Percentiles rank a stretch among this genome's conserved stretches.
phyloP scores from a whole-genome alignment of 1,139 yeast species.

The Blastobotrys proliferans region DNA sequence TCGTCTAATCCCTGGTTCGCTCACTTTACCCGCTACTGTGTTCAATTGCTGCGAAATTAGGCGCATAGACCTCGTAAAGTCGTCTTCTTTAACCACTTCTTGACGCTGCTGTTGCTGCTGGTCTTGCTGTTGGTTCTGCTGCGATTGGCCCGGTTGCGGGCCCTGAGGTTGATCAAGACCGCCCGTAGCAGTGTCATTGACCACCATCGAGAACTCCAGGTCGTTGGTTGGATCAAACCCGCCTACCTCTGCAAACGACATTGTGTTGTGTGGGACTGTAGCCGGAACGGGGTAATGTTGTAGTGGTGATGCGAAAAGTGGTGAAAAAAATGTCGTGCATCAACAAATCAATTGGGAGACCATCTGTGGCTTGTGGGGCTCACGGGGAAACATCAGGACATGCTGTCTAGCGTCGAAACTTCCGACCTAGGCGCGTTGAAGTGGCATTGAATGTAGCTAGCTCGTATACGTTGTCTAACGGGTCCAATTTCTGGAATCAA shows the following conservation, averaged over 20 bases:
- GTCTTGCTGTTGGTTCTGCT: neutral
- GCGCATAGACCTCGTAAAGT: conserved; percentile 22
- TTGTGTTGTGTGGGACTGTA: neutral
- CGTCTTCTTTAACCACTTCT: conserved; percentile 22
- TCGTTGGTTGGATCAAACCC: conserved; percentile 8
- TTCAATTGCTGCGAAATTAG: conserved; percentile 28
- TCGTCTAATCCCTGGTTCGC: conserved; percentile 32
- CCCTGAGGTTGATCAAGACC: neutral
- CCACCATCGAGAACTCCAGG: conserved; percentile 12
- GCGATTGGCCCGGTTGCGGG: neutral
- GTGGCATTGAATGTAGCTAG: too few relatives aligned
- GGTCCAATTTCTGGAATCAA: too few relatives aligned
- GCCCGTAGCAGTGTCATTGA: neutral
- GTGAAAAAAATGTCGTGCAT: neutral
- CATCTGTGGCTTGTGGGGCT: too few relatives aligned
- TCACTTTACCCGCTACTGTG: conserved; percentile 33
- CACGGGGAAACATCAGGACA: too few relatives aligned
- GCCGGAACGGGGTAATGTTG: neutral
- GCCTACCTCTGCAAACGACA: conserved; percentile 11
- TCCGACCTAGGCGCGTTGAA: too few relatives aligned
- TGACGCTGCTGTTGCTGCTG: neutral
- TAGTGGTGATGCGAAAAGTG: conserved; percentile 1
- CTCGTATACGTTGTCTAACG: too few relatives aligned
- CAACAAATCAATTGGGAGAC: too few relatives aligned
- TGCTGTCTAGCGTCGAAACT: too few relatives aligned